Evolutionary conservation across 2,329 filamentous ascomycete genomes (phyloP), one percentile per base, ranked within the genome.

Genomic region (Neonectria magnoliae): DNA sequence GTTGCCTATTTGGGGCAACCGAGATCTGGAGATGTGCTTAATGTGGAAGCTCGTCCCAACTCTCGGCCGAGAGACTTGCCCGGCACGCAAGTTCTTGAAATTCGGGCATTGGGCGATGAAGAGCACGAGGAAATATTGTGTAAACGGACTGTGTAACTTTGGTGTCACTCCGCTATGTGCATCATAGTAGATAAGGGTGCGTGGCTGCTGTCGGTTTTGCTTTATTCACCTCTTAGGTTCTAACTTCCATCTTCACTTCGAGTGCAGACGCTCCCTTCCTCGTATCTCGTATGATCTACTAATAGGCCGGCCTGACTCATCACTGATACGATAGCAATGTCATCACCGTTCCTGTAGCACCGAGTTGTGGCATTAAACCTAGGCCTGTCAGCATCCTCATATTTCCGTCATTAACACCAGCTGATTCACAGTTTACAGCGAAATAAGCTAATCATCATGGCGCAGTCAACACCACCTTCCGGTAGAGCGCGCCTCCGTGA

Each of bases 401-500:
- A 18, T n/a, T 41, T 42, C 16, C 38, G 20, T 33, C 47, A 7
- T 18, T 16, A 20, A 20, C 29, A 33, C 10, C 29, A 33, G n/a
- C n/a, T n/a, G n/a, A n/a, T n/a, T n/a, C n/a, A n/a, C n/a, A n/a
- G n/a, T n/a, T n/a, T n/a, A n/a, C n/a, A n/a, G n/a, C n/a, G n/a
- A n/a, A n/a, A n/a, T n/a, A n/a, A n/a, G n/a, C n/a, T n/a, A n/a
- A n/a, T n/a, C n/a, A n/a, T n/a, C n/a, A 51, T 51, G 48, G 48
- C 48, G 6, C 16, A 51, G n/a, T 13, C 27, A 6, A 20, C 48
- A 7, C n/a, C 48, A 33, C 4, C 27, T 11, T 22, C 48, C 9
- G 9, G 29, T 13, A 51, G 48, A 51, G 31, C 48, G 48, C 57
- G 82, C 42, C 66, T 85, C 54, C 80, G 84, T 6, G 77, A 83